Conservation (phyloP, 2,329 filamentous ascomycete genomes). For the Achaetomium macrosporum region DNA sequence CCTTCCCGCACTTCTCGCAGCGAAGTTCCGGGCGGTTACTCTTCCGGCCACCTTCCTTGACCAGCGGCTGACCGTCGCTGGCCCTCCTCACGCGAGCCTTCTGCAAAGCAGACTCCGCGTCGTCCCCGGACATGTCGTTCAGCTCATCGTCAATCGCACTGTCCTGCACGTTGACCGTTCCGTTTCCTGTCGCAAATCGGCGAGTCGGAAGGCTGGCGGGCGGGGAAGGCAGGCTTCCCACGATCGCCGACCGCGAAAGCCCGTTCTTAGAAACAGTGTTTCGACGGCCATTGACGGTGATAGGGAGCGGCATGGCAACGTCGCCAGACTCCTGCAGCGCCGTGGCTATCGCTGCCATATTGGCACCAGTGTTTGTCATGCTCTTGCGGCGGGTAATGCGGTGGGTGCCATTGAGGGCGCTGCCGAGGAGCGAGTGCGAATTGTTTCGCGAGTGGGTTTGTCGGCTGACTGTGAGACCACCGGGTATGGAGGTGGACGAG, state of each 20-base stretch:
- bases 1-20: conserved; percentile 97
- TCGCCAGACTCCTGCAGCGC: conserved; percentile 63
- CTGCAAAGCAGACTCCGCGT: conserved; percentile 43
- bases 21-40: conserved; percentile 78
- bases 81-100: conserved; percentile 54
- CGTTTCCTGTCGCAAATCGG: conserved; percentile 42
- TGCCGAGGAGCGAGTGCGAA: conserved; percentile 73
- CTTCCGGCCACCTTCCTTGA: conserved; percentile 70
- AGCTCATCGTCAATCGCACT: conserved; percentile 66
- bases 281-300: conserved; percentile 55
- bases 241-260: conserved; percentile 45
- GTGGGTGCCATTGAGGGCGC: conserved; percentile 72
- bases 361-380: conserved; percentile 69
- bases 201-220: conserved; percentile 63
- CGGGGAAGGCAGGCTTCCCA: conserved; percentile 56
- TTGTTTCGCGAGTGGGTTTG: conserved; percentile 67
- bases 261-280: conserved; percentile 63
- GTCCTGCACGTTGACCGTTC: conserved; percentile 46
- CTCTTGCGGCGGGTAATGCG: conserved; percentile 92
- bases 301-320: conserved; percentile 49
- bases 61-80: conserved; percentile 79
- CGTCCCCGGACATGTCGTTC: conserved; percentile 51
- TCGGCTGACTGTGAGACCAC: conserved; percentile 49
- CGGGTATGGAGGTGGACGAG: conserved; percentile 52
- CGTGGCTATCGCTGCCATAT: conserved; percentile 69